phyloP scores from a whole-genome alignment of 192 early-diverging fungal species.

The Coemansia sp. region DNA sequence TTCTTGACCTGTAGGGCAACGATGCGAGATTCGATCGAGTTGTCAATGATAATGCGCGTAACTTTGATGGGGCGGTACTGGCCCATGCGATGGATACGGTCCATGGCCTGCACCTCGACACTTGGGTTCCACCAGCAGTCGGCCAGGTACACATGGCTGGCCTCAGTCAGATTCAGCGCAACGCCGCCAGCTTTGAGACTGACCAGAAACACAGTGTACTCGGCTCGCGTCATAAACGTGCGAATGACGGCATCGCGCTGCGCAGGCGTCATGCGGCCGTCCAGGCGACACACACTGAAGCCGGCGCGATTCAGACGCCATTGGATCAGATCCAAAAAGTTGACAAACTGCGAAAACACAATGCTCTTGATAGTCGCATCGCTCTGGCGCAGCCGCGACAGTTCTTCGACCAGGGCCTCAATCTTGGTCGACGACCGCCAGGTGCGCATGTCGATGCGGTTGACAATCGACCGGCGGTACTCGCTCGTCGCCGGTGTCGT shows the following conservation, averaged over 20 bases:
- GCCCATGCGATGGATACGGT: conserved; percentile 91
- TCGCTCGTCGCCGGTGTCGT: conserved; percentile 56
- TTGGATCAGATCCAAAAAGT: conserved; percentile 85
- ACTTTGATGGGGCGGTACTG: conserved; percentile 89
- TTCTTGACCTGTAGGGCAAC: conserved; percentile 93
- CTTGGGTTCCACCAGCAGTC: conserved; percentile 71
- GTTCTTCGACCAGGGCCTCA: conserved; percentile 89
- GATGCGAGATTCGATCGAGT: conserved; percentile 90
- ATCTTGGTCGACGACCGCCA: conserved; percentile 95
- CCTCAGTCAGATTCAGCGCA: conserved; percentile 90
- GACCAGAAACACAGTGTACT: conserved; percentile 85
- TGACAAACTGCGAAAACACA: conserved; percentile 84
- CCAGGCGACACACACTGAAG: conserved; percentile 70
- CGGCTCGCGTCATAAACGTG: conserved; percentile 75
- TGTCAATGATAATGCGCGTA: conserved; percentile 86
- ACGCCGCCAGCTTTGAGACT: conserved; percentile 91
- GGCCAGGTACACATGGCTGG: conserved; percentile 75
- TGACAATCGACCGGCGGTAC: conserved; percentile 76
- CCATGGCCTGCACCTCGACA: conserved; percentile 80
- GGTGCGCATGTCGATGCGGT: conserved; percentile 81
- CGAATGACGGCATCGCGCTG: conserved; percentile 72
- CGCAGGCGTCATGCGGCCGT: conserved; percentile 83
- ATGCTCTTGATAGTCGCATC: conserved; percentile 78
- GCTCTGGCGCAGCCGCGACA: conserved; percentile 68
- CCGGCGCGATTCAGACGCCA: conserved; percentile 88